Percentiles rank a stretch among this genome's conserved stretches.
phyloP scores from a whole-genome alignment of 805 yeast genomes.

The Kuraishia capsulata region DNA sequence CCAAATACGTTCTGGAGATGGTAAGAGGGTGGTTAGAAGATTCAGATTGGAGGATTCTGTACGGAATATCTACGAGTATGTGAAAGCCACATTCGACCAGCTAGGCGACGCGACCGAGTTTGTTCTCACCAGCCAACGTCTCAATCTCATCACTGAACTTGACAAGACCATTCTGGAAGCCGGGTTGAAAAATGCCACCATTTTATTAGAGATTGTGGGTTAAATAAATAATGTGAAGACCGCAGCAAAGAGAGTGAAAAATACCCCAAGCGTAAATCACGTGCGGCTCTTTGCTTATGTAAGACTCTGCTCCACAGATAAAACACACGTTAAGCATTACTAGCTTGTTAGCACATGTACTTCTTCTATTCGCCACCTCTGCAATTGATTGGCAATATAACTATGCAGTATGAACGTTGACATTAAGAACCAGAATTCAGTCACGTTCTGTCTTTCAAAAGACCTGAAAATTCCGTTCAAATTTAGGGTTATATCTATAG shows the following conservation, averaged over 20 bases:
- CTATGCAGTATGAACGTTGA: conserved; percentile 1
- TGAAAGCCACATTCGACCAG: conserved; percentile 48
- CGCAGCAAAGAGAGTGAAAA: too few relatives aligned
- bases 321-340: too few relatives aligned
- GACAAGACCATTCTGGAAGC: conserved; percentile 60
- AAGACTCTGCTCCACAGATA: neutral
- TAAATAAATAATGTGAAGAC: too few relatives aligned
- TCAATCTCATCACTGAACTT: conserved; percentile 44
- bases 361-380: too few relatives aligned
- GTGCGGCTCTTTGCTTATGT: neutral
- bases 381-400: too few relatives aligned
- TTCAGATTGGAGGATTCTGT: conserved; percentile 56
- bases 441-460: conserved; percentile 48
- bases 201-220: conserved; percentile 44
- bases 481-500: conserved; percentile 27
- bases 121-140: conserved; percentile 48
- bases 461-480: conserved; percentile 41
- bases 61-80: conserved; percentile 47
- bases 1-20: conserved; percentile 84
- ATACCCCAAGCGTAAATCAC: too few relatives aligned
- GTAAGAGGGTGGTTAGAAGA: conserved; percentile 70
- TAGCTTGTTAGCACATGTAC: too few relatives aligned
- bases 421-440: conserved; percentile 9
- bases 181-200: conserved; percentile 74
- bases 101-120: conserved; percentile 36